Percentiles rank a stretch among this genome's conserved stretches.
Conservation (phyloP, 495 filamentous ascomycete species). For the Echria macrotheca region DNA sequence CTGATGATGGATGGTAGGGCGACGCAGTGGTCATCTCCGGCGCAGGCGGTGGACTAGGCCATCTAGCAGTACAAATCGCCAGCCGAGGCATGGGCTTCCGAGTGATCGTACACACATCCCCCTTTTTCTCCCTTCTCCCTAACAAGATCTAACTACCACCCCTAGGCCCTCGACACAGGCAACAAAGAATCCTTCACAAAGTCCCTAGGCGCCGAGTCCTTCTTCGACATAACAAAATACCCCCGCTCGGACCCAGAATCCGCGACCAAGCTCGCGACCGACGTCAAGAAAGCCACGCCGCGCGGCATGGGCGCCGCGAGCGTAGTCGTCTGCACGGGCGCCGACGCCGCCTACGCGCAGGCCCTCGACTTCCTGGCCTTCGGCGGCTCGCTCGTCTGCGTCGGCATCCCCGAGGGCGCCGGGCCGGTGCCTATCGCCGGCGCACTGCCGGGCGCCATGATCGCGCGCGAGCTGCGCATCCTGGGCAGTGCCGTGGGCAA, state of each 20-base stretch:
- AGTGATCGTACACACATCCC: conserved; percentile 45
- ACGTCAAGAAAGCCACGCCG: conserved; percentile 53
- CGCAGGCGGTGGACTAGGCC: conserved; percentile 62
- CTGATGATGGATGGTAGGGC: conserved; percentile 27
- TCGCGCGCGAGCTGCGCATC: conserved; percentile 51
- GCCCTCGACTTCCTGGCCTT: conserved; percentile 55
- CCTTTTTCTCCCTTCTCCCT: too few relatives aligned
- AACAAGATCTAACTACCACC: too few relatives aligned
- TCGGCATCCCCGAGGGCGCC: conserved; percentile 62
- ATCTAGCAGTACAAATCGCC: conserved; percentile 62
- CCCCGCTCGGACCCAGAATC: conserved; percentile 33
- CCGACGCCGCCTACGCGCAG: conserved; percentile 60
- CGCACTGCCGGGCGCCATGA: conserved; percentile 46
- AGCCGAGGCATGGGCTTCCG: conserved; percentile 57
- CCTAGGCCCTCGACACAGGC: conserved; percentile 58
- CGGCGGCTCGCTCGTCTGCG: conserved; percentile 57
- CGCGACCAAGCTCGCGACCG: conserved; percentile 31
- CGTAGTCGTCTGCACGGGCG: conserved; percentile 59
- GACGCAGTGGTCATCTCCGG: conserved; percentile 63
- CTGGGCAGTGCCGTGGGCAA: conserved; percentile 60
- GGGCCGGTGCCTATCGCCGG: conserved; percentile 48
- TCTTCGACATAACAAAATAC: conserved; percentile 60
- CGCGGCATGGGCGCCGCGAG: conserved; percentile 56
- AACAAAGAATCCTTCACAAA: conserved; percentile 56
- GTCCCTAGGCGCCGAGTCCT: conserved; percentile 60